phyloP scores from a whole-genome alignment of 2,329 filamentous ascomycete genomes.

The Colletotrichum nymphaeae region DNA sequence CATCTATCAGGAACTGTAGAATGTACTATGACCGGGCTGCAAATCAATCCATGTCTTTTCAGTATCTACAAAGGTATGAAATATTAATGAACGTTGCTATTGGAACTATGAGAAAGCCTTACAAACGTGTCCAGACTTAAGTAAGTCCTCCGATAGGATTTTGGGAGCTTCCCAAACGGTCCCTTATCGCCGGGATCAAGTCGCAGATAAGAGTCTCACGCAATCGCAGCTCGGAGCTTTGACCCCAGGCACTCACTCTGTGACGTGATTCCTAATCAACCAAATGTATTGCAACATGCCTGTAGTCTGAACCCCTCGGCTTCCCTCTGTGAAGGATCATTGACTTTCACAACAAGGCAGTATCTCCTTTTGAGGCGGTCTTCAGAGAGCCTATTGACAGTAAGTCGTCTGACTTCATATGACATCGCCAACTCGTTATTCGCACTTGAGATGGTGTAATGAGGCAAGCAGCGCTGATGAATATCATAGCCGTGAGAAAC shows the following conservation, averaged over 20 bases:
- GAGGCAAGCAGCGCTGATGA: not conserved
- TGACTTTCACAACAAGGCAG: not conserved
- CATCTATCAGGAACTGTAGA: not conserved
- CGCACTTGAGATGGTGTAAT: not conserved
- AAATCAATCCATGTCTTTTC: not conserved
- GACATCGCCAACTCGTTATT: not conserved
- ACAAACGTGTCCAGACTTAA: too few relatives aligned
- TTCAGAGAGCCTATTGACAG: not conserved
- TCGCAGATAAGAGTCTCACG: conserved; percentile 21
- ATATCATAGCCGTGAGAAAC: not conserved
- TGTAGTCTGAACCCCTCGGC: not conserved
- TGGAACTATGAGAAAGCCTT: too few relatives aligned
- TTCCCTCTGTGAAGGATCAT: not conserved
- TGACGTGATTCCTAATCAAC: conserved; percentile 18
- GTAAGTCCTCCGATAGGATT: conserved; percentile 76
- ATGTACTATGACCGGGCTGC: not conserved
- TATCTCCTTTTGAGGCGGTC: not conserved
- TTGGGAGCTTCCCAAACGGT: conserved; percentile 76
- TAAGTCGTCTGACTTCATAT: not conserved
- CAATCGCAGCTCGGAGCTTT: conserved; percentile 26
- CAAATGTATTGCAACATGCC: not conserved
- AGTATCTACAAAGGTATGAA: too few relatives aligned
- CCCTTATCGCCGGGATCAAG: conserved; percentile 21
- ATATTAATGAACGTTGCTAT: too few relatives aligned
- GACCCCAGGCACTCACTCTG: conserved; percentile 15